Evolutionary conservation across 2,329 filamentous ascomycete species (phyloP).

Genomic region (Ceratocystis albifundus): DNA sequence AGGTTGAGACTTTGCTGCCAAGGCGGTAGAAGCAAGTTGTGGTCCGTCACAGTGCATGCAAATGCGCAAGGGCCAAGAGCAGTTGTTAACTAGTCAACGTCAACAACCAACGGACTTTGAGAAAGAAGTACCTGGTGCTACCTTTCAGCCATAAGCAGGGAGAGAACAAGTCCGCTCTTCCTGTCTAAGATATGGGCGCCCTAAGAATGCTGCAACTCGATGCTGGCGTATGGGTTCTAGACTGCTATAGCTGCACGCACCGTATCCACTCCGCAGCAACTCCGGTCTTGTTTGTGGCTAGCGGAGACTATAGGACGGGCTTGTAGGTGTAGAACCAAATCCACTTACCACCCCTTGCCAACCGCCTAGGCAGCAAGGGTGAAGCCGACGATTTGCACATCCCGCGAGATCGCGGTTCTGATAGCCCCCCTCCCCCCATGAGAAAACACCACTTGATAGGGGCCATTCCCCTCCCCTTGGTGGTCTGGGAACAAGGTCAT

Average conservation of each 20-base stretch:
- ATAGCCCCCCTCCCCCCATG: too few relatives aligned
- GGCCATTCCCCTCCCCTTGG: too few relatives aligned
- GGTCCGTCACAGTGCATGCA: background rate
- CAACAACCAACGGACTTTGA: background rate
- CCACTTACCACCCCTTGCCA: slow-evolving; percentile 1
- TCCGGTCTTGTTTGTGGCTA: background rate
- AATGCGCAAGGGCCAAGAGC: background rate
- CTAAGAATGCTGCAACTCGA: too few relatives aligned
- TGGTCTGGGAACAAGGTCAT: too few relatives aligned
- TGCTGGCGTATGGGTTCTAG: background rate
- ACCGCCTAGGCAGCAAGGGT: too few relatives aligned
- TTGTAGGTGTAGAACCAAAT: background rate
- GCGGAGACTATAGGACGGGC: background rate
- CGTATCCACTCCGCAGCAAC: background rate
- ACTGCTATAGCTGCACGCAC: background rate
- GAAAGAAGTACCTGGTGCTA: background rate
- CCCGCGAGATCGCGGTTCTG: too few relatives aligned
- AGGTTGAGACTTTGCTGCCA: background rate
- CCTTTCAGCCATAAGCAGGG: too few relatives aligned
- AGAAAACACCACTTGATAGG: too few relatives aligned
- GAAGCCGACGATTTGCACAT: too few relatives aligned
- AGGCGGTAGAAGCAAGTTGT: background rate
- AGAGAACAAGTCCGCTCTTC: too few relatives aligned
- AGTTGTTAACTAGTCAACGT: background rate
- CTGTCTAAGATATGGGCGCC: too few relatives aligned